Conservation (phyloP, 371 early-diverging fungal genomes). For the Fennellomyces sp. region DNA sequence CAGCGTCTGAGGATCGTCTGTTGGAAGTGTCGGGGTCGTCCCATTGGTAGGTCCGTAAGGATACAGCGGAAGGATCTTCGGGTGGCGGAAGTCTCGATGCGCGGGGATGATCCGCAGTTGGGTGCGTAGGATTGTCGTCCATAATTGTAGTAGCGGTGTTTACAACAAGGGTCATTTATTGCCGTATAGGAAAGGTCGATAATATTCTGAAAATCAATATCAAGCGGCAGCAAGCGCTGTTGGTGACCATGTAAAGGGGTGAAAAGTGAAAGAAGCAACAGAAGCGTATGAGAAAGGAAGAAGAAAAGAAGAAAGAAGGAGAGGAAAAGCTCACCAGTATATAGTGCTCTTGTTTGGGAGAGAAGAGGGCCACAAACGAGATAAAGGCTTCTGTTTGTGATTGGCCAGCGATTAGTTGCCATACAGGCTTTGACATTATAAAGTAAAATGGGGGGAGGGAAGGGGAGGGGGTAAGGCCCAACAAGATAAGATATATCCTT, state of each 20-base stretch:
- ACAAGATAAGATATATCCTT: constrained; percentile 11
- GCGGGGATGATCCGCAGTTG: not conserved
- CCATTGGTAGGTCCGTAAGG: not conserved
- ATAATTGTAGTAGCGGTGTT: not conserved
- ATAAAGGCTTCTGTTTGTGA: constrained; percentile 3
- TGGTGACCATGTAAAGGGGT: not conserved
- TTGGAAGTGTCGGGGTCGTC: constrained; percentile 22
- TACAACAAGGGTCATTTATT: constrained; percentile 8
- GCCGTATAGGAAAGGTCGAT: not conserved
- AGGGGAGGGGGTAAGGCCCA: not conserved
- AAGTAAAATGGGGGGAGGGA: not conserved
- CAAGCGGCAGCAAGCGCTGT: not conserved
- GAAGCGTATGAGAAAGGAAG: not conserved
- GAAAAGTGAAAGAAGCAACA: not conserved
- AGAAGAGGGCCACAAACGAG: not conserved
- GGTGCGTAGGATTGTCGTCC: not conserved
- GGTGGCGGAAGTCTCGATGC: not conserved
- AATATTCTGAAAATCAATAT: not conserved
- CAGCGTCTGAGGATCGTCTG: constrained; percentile 54
- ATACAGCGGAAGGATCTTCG: not conserved
- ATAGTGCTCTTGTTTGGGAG: not conserved
- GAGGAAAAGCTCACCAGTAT: not conserved
- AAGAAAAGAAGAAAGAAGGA: constrained; percentile 8
- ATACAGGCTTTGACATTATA: not conserved
- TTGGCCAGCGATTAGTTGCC: constrained; percentile 11